Evolutionary conservation across 345 rosid genomes (phyloP), one percentile per base, ranked within the genome.

Genomic region (Citrus australasica): DNA sequence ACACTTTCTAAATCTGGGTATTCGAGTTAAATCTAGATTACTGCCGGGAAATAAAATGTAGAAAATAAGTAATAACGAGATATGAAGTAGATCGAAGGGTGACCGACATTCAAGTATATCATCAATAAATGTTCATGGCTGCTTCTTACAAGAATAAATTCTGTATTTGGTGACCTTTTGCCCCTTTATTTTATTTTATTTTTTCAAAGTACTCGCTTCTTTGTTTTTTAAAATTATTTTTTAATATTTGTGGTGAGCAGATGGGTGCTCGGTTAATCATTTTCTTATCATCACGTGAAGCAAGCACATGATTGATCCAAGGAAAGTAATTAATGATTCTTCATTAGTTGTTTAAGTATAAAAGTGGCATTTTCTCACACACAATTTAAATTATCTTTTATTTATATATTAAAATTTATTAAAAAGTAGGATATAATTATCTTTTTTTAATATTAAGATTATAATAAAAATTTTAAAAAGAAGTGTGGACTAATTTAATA

Each of bases 101-200:
- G n/a, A 64, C 83, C 77, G 77, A 76, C 83, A 80, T 16, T 76
- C 63, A 51, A 59, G 28, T 67, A 1, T 67, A 16, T 69, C 19
- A 65, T 40, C 38, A 16, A 62, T 19, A 62, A 76, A 53, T 48
- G 32, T 22, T 62, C 76, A 28, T 37, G 30, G 35, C 25, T 58
- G 24, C 33, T 19, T 5, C 70, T 11, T 53, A 38, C 69, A 21
- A 65, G 76, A 72, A 51, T 27, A 38, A 71, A 4, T 5, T 6
- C 2, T 19, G 14, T 21, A 63, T 63, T 28, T 1, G 64, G 51
- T 14, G 22, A 10, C 46, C 30, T 9, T n/a, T 10, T 51, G 60
- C 10, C 6, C 19, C 2, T 10, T 55, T 2, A n/a, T 7, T 56
- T 35, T 35, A 35, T 35, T 32, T 22, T 9, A 28, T 53, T 32